Evolutionary conservation across 192 early-diverging fungal species (phyloP), one percentile per base, ranked within the genome.

Genomic region (Coemansia sp.): DNA sequence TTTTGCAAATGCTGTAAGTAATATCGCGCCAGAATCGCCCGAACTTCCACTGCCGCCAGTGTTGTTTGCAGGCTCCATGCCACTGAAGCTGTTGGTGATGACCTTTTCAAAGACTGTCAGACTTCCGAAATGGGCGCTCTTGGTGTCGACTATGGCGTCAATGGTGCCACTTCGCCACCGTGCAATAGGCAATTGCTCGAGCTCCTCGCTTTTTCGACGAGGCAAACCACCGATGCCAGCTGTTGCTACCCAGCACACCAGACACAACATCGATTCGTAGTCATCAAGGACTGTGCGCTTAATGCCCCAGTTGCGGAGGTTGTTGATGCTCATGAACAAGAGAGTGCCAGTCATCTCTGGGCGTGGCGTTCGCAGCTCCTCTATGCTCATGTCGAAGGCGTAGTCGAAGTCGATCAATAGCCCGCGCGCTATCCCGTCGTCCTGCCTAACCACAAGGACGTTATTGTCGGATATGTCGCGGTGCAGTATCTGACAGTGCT

Each of bases 321-420:
- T 74, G 35, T 47, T 57, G 35, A 79, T 71, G 35, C 65, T 65
- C 68, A 74, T 74, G 18, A 70, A 74, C 11, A 61, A 64, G 0
- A 67, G 38, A 6, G 72, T 74, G 0, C 64, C 68, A 1, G 61
- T 33, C 38, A 36, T 20, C 45, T 48, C 61, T 59, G 21, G 11
- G 1, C 56, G 3, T 5, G 16, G 1, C 31, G 8, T 10, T 50
- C 20, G 38, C 8, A 9, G 38, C 13, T 2, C 6, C 42, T 52
- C 31, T 12, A 12, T 26, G 14, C 21, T 28, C 3, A 25, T 25
- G 7, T 59, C 34, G 1, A 70, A 38, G 1, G 60, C 71, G 36
- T 58, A 47, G 16, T 70, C 77, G 21, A 73, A 70, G n/a, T 79
- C 72, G 7, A 79, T 70, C 1, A 72, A 48, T 6, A 73, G 21